Percentiles rank a stretch among this genome's conserved stretches.
phyloP scores from a whole-genome alignment of 192 early-diverging fungal genomes.

The Entophlyctis luteolus region DNA sequence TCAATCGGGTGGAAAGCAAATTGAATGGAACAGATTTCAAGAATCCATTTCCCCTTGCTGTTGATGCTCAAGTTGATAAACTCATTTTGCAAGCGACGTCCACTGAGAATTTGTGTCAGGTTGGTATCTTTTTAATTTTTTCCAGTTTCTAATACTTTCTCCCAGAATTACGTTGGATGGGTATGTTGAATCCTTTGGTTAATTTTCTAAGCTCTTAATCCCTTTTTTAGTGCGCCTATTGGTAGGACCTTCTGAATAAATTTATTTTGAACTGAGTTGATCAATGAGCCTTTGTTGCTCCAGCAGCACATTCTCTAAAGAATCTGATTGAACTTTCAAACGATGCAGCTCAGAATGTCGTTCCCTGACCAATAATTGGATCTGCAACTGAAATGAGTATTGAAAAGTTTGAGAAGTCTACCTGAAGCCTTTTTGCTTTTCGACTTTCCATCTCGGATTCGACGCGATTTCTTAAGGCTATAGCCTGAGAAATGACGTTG shows the following conservation, averaged over 20 bases:
- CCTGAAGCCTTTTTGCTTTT: slow-evolving; percentile 30
- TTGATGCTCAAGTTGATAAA: slow-evolving; percentile 73
- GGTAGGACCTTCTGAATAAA: neutral
- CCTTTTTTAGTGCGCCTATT: neutral
- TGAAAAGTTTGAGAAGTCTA: neutral
- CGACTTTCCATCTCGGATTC: slow-evolving; percentile 40
- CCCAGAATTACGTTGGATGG: slow-evolving; percentile 16
- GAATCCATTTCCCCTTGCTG: slow-evolving; percentile 62
- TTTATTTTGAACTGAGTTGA: slow-evolving; percentile 39
- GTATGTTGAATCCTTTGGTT: neutral
- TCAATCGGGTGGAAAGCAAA: slow-evolving; percentile 82
- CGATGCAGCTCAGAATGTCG: slow-evolving; percentile 43
- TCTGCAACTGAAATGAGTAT: neutral
- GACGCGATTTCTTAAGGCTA: slow-evolving; percentile 46
- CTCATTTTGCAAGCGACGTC: slow-evolving; percentile 82
- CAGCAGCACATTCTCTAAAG: slow-evolving; percentile 34
- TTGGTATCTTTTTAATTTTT: slow-evolving; percentile 4
- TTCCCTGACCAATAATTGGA: slow-evolving; percentile 40
- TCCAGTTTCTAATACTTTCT: neutral
- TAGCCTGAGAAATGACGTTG: slow-evolving; percentile 29
- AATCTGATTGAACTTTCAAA: slow-evolving; percentile 39
- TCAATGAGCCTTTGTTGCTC: slow-evolving; percentile 43
- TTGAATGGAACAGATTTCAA: slow-evolving; percentile 80
- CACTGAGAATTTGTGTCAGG: slow-evolving; percentile 75
- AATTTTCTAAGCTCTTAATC: neutral